phyloP scores from a whole-genome alignment of 2,329 filamentous ascomycete species.

The Penicillium sclerotiorum region DNA sequence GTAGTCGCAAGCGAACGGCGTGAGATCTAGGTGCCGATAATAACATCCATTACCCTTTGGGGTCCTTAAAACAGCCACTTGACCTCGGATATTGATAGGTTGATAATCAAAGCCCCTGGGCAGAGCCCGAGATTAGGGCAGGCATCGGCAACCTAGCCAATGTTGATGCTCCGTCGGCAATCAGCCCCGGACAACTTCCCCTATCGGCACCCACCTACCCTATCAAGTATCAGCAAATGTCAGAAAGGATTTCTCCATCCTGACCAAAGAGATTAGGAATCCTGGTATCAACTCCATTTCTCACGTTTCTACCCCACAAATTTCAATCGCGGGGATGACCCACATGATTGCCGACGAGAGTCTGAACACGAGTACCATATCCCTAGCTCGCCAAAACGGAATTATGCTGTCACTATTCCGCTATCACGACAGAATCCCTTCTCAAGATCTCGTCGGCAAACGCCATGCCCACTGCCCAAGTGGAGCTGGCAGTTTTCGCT shows the following conservation, averaged over 20 bases:
- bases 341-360: conserved; percentile 15
- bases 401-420: not conserved
- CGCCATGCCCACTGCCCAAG: too few species aligned
- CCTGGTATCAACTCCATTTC: not conserved
- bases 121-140: conserved; percentile 11
- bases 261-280: conserved; percentile 4
- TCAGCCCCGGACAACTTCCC: conserved; percentile 3
- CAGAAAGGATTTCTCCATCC: not conserved
- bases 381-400: conserved; percentile 9
- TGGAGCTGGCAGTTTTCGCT: too few species aligned
- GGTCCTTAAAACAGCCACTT: not conserved
- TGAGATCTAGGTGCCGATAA: conserved; percentile 4
- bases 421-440: conserved; percentile 4
- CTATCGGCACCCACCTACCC: conserved; percentile 14
- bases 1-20: conserved; percentile 4
- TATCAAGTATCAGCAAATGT: conserved; percentile 1
- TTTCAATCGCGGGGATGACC: conserved; percentile 19
- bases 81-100: conserved; percentile 3
- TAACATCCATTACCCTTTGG: not conserved
- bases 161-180: conserved; percentile 19
- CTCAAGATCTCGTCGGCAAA: too few species aligned
- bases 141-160: conserved; percentile 21
- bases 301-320: conserved; percentile 24
- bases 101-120: not conserved
- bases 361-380: not conserved